Conservation (phyloP, 202 grass and related monocot genomes). For the Schoenoplectus triqueter region DNA sequence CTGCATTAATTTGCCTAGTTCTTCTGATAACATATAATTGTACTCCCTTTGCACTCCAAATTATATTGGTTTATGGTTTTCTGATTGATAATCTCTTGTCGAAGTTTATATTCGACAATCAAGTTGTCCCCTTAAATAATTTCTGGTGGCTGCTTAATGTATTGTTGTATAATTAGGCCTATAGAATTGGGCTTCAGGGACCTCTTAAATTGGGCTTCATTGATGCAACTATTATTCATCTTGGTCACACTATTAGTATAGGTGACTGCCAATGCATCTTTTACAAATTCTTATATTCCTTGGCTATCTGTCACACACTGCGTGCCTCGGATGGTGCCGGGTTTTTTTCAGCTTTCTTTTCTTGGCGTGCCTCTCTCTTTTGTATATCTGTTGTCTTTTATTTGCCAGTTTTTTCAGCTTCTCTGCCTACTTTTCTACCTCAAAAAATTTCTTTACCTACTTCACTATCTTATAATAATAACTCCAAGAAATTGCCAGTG, state of each 20-base stretch:
- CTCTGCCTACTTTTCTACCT: not conserved
- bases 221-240: not conserved
- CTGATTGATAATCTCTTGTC: not conserved
- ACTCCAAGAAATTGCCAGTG: not conserved
- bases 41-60: not conserved
- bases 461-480: not conserved
- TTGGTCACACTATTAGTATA: too few relatives aligned
- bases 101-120: not conserved
- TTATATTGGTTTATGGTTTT: not conserved
- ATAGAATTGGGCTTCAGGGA: not conserved
- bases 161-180: not conserved
- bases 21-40: not conserved
- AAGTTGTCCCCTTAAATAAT: not conserved
- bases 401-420: not conserved
- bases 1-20: not conserved
- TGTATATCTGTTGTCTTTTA: not conserved
- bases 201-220: constrained; percentile 15
- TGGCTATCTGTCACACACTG: too few relatives aligned
- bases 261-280: too few relatives aligned
- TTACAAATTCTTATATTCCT: too few relatives aligned
- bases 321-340: not conserved
- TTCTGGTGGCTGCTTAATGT: constrained; percentile 8
- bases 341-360: not conserved
- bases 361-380: not conserved
- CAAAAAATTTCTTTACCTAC: not conserved